These are phyloP conservation scores for Scheffersomyces stambukii DNA, from an alignment of 1,139 yeast species.

Conservation along the genomic window DNA sequence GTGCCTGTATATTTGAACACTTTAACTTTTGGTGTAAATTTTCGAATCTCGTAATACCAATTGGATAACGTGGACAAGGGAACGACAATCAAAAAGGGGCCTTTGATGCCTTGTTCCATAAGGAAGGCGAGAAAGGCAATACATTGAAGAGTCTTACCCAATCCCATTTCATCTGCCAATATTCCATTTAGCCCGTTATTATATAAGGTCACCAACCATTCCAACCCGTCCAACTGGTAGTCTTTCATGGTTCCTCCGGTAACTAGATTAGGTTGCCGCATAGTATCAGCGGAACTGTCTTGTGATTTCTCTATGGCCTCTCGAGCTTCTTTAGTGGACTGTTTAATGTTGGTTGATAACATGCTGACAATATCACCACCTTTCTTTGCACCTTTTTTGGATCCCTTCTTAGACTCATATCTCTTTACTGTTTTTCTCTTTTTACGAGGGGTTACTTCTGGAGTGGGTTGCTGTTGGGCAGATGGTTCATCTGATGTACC, in stretches of 20 bases:
- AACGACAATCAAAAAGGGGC: slow-evolving; percentile 83
- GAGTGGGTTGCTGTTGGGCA: slow-evolving; percentile 11
- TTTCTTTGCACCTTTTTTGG: slow-evolving; percentile 4
- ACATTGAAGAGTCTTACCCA: slow-evolving; percentile 89
- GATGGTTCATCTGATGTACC: slow-evolving; percentile 7
- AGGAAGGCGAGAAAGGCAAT: slow-evolving; percentile 74
- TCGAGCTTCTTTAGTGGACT: slow-evolving; percentile 18
- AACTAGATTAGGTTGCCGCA: slow-evolving; percentile 61
- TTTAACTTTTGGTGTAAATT: slow-evolving; percentile 69
- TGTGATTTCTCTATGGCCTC: slow-evolving; percentile 22
- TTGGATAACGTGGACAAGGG: slow-evolving; percentile 85
- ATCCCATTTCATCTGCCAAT: slow-evolving; percentile 95
- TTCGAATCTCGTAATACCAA: slow-evolving; percentile 70
- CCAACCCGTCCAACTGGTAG: slow-evolving; percentile 85
- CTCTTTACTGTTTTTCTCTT: slow-evolving; percentile 12
- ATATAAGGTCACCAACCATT: slow-evolving; percentile 83
- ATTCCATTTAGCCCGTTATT: slow-evolving; percentile 95
- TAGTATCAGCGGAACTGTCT: slow-evolving; percentile 12
- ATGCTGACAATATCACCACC: slow-evolving; percentile 25
- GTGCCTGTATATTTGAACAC: slow-evolving; percentile 65
- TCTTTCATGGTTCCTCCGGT: slow-evolving; percentile 70
- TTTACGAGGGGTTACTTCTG: slow-evolving; percentile 14
- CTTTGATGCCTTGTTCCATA: slow-evolving; percentile 72
- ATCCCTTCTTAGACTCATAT: slow-evolving; percentile 1
- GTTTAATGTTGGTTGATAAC: slow-evolving; percentile 18